A percentile compares a stretch with the other conserved stretches of the same genome.
phyloP scores from a whole-genome alignment of 2,329 filamentous ascomycete genomes.

The Fusarium mexicanum region DNA sequence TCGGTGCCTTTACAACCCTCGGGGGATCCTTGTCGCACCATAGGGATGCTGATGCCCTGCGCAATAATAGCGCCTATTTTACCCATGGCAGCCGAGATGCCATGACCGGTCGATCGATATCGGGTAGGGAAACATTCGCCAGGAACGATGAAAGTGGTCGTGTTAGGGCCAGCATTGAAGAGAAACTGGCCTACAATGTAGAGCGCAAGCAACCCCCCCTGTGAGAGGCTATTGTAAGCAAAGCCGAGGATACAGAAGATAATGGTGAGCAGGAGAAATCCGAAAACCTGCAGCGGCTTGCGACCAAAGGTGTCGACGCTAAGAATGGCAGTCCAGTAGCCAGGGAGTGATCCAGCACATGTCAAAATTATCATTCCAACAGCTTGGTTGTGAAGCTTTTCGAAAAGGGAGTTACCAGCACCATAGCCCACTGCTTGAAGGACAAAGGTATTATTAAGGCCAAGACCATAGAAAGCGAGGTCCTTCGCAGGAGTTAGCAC shows the following conservation, averaged over 20 bases:
- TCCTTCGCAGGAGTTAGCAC: conserved; percentile 57
- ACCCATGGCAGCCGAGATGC: conserved; percentile 71
- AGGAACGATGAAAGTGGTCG: conserved; percentile 72
- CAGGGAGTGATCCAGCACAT: conserved; percentile 80
- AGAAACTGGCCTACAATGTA: conserved; percentile 74
- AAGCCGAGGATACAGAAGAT: conserved; percentile 73
- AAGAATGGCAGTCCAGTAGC: conserved; percentile 81
- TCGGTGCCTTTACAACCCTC: conserved; percentile 58
- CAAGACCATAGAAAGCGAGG: conserved; percentile 73
- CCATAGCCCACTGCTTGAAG: conserved; percentile 78
- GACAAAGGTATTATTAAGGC: conserved; percentile 79
- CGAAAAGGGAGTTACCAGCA: conserved; percentile 70
- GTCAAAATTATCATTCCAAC: conserved; percentile 81
- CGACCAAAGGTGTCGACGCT: conserved; percentile 80
- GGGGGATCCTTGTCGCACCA: conserved; percentile 66
- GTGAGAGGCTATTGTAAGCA: conserved; percentile 59
- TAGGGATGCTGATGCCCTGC: conserved; percentile 71
- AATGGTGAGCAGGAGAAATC: conserved; percentile 69
- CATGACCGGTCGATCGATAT: conserved; percentile 70
- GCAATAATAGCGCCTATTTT: conserved; percentile 76
- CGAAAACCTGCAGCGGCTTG: conserved; percentile 76
- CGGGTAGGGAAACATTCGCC: conserved; percentile 73
- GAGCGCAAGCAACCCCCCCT: conserved; percentile 64
- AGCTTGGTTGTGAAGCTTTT: conserved; percentile 75
- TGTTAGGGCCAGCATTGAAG: conserved; percentile 73